Evolutionary conservation across 768 basidiomycete species (phyloP), one percentile per base, ranked within the genome.

Genomic region (Gloeostereum incarnatum): DNA sequence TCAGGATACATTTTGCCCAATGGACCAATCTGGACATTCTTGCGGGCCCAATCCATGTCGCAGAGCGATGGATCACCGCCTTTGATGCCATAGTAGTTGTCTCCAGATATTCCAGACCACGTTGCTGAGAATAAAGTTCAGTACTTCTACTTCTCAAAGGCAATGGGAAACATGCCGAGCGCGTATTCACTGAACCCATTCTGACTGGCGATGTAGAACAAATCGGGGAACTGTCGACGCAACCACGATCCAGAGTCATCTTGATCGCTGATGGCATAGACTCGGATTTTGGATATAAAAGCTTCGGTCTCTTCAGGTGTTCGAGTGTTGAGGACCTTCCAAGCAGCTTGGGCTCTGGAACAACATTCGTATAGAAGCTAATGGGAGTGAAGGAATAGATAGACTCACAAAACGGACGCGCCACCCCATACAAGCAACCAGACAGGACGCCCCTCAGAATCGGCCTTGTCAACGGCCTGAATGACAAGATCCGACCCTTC

Each of bases 211-310:
- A 46, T 43, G 35, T 36, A 46, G 17, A 46, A 46, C 2, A 32
- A 6, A 16, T 23, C 14, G 18, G 26, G 44, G 23, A 25, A 23
- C 7, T 24, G 1, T 16, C 11, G 3, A 23, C 24, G 21, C 10
- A 31, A 30, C 38, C 18, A 42, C 34, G 24, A 22, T 30, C 6
- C 31, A 32, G n/a, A n/a, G n/a, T n/a, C n/a, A n/a, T n/a, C 45
- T 21, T 46, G 45, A 23, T 45, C 44, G 11, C 40, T 42, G 16
- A 39, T 45, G 32, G 36, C 42, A 26, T 45, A 45, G 10, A 45
- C 40, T 2, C 37, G 19, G 25, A 45, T 27, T 24, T 45, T 45
- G 1, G 36, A 30, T 2, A 42, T 11, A 20, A 45, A 45, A 8
- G 27, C 20, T 2, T 33, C 37, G 3, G 35, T 25, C 27, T 45